phyloP scores from a whole-genome alignment of 805 yeast species.

The Nakazawaea pomicola region DNA sequence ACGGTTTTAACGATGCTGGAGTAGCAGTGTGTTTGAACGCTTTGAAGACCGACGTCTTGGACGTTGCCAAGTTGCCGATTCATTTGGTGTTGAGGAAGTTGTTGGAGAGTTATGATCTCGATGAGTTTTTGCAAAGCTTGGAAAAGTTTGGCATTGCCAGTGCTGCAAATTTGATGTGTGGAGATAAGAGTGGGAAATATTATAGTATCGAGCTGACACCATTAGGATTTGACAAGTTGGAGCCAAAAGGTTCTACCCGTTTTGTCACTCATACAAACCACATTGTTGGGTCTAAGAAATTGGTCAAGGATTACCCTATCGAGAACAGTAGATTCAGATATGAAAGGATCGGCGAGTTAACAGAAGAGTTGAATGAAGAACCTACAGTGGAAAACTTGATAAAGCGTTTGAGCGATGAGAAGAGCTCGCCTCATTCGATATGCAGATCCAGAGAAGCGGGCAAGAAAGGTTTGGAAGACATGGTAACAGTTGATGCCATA shows the following conservation, averaged over 20 bases:
- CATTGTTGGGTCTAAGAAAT: constrained; percentile 7
- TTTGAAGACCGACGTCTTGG: constrained; percentile 23
- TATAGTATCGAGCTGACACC: constrained; percentile 21
- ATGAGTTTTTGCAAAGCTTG: constrained; percentile 15
- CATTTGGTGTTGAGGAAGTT: constrained; percentile 31
- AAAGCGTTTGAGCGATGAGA: constrained; percentile 18
- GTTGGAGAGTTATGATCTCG: constrained; percentile 22
- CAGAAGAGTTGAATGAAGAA: constrained; percentile 5
- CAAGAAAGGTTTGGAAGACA: constrained; percentile 16
- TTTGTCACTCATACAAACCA: constrained; percentile 24
- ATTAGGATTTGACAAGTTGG: constrained; percentile 14
- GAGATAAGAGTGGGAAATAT: constrained; percentile 18
- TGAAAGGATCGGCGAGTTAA: constrained; percentile 16
- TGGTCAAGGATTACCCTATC: constrained; percentile 14
- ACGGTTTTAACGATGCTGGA: constrained; percentile 28
- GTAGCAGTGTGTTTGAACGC: constrained; percentile 30
- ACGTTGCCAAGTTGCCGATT: constrained; percentile 27
- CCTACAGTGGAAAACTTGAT: constrained; percentile 17
- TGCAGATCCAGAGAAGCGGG: constrained; percentile 15
- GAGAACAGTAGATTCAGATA: constrained; percentile 17
- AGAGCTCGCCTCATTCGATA: constrained; percentile 17
- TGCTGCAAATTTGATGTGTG: constrained; percentile 19
- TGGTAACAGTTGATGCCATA: constrained; percentile 13
- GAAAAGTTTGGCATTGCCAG: constrained; percentile 19
- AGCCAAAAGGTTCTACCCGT: constrained; percentile 14